These are phyloP conservation scores for Darksidea phi DNA, from an alignment of 495 filamentous ascomycete species.

Conservation along the genomic window DNA sequence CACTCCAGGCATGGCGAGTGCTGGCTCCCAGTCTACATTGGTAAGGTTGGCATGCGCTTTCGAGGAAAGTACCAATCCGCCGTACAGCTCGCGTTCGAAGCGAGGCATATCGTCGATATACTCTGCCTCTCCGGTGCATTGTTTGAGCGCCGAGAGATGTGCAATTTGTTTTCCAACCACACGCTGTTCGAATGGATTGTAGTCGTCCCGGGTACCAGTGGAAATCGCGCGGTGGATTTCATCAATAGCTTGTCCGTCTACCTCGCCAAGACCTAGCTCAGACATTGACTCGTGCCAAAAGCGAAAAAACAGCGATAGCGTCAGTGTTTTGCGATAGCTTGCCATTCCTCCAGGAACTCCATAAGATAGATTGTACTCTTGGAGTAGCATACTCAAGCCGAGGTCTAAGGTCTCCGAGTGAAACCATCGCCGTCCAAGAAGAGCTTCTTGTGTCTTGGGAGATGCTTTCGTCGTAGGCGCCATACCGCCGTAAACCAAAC, in stretches of 20 bases:
- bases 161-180: slow-evolving; percentile 48
- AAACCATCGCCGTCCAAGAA: slow-evolving; percentile 30
- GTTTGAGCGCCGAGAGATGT: slow-evolving; percentile 46
- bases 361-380: slow-evolving; percentile 30
- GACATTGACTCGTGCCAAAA: slow-evolving; percentile 35
- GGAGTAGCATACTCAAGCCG: slow-evolving; percentile 11
- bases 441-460: slow-evolving; percentile 3
- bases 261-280: slow-evolving; percentile 43
- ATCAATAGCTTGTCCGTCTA: slow-evolving; percentile 55
- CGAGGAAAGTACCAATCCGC: slow-evolving; percentile 43
- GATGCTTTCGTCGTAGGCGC: slow-evolving; percentile 29
- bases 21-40: slow-evolving; percentile 44
- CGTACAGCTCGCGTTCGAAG: slow-evolving; percentile 43
- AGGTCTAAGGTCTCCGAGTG: slow-evolving; percentile 19
- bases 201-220: slow-evolving; percentile 54
- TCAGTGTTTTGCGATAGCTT: slow-evolving; percentile 29
- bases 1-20: slow-evolving; percentile 46
- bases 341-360: slow-evolving; percentile 37
- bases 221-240: slow-evolving; percentile 65
- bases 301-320: slow-evolving; percentile 36
- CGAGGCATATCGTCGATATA: slow-evolving; percentile 47
- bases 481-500: slow-evolving; percentile 34
- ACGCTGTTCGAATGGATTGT: slow-evolving; percentile 46
- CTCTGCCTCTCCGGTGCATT: slow-evolving; percentile 47
- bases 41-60: slow-evolving; percentile 48